Base-by-base conservation (phyloP, 768 basidiomycete genomes). In the Trametes meyenii region DNA sequence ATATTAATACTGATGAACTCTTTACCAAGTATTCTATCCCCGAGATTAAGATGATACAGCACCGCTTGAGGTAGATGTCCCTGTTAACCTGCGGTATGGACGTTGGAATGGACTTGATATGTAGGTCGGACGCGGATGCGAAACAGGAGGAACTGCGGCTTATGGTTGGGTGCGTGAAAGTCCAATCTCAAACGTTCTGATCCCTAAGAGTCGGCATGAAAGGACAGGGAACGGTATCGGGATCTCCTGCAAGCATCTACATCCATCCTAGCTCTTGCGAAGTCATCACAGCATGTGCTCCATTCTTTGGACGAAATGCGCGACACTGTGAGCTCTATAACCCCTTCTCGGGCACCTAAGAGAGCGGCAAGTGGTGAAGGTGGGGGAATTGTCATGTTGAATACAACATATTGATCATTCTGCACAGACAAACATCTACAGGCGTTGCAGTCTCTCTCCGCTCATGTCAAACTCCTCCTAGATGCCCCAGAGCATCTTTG, bases 401-500 rank as follows among this genome's bases (percentile, higher is more conserved):
- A 36, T 14, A 11, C 16, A 10, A 44, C 33, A 45, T 7, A 13
- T 42, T 36, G 21, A 17, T 49, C 48, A 58, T 48, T 21, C 40
- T 35, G 33, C 44, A 35, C 67, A 90, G 92, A 93, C 69, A 74
- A 81, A 26, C 87, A 91, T 67, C 71, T 94, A 26, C 83, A 83
- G 58, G 78, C 83, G 13, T 69, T 94, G 43, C 92, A 93, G 66
- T 75, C 85, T 8, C 81, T 95, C 17, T 89, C 94, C 26, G 92
- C 93, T 0, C 93, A 96, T 70, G 81, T 97, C 69, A 96, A 96
- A 72, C 76, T 97, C n/a, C 81, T 97, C 17, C 76, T 97, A 6
- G 95, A 97, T 74, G 88, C 92, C 10, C 94, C 95, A 7, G 95
- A 97, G 72, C 88, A 94, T 74, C 74, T 97, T 21, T 97, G 95